Evolutionary conservation across 495 filamentous ascomycete genomes (phyloP).

Genomic region (Articulospora tetracladia): DNA sequence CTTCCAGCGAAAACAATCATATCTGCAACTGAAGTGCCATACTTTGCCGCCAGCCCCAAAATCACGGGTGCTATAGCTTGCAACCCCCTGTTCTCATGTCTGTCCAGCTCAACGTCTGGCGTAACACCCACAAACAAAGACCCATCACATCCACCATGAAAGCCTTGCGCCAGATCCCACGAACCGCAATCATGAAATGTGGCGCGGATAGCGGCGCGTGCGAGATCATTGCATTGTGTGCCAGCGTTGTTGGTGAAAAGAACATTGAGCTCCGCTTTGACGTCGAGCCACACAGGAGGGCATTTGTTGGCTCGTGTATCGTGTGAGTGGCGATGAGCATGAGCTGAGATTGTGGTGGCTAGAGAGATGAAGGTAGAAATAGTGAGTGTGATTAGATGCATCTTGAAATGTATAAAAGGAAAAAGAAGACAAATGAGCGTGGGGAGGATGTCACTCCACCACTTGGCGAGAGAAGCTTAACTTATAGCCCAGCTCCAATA

Average conservation of each 20-base stretch:
- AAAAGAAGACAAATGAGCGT: not conserved
- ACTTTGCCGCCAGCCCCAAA: slow-evolving; percentile 10
- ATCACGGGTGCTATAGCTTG: slow-evolving; percentile 22
- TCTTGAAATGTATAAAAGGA: not conserved
- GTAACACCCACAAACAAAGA: slow-evolving; percentile 19
- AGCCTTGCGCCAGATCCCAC: not conserved
- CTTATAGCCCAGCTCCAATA: not conserved
- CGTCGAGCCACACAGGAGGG: not conserved
- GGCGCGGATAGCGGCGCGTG: not conserved
- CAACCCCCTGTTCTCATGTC: slow-evolving; percentile 27
- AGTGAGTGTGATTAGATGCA: not conserved
- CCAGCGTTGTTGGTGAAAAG: not conserved
- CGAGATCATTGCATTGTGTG: slow-evolving; percentile 4
- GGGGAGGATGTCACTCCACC: not conserved
- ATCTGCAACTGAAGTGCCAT: slow-evolving; percentile 22
- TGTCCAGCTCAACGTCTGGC: slow-evolving; percentile 15
- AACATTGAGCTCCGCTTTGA: not conserved
- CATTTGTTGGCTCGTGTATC: not conserved
- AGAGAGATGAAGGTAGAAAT: not conserved
- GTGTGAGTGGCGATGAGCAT: not conserved
- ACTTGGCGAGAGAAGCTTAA: not conserved
- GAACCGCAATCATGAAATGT: slow-evolving; percentile 6
- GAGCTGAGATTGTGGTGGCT: not conserved
- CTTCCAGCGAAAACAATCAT: slow-evolving; percentile 24
- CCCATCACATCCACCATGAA: slow-evolving; percentile 27